phyloP scores from a whole-genome alignment of 306 rosid species.

The Acacia crassicarpa region DNA sequence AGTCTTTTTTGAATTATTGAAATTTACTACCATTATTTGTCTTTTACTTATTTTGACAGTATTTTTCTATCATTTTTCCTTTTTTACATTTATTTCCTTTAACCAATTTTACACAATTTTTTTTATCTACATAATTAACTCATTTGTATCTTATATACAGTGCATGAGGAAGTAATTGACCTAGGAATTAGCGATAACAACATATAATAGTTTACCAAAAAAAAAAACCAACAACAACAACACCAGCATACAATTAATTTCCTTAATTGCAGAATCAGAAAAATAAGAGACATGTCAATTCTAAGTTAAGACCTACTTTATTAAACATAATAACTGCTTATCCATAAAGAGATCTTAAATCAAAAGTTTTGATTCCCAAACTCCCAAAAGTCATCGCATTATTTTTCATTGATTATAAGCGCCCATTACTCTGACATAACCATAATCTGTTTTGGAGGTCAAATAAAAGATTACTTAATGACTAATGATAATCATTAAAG shows the following conservation, averaged over 20 bases:
- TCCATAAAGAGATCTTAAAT: constrained; percentile 22
- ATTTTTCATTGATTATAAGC: constrained; percentile 18
- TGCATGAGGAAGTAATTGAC: background rate
- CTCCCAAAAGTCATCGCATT: constrained; percentile 32
- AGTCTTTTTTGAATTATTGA: no score
- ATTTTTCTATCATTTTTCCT: no score
- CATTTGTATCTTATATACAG: no score
- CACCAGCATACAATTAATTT: background rate
- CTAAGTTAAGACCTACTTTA: constrained; percentile 29
- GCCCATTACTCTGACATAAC: constrained; percentile 33
- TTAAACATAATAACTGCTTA: constrained; percentile 28
- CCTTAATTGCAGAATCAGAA: background rate
- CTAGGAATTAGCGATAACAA: background rate
- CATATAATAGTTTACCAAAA: background rate
- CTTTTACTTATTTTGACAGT: no score
- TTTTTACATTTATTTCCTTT: no score
- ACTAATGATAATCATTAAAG: constrained; percentile 46
- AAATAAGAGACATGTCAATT: constrained; percentile 13
- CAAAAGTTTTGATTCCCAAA: constrained; percentile 22
- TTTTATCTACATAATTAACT: no score
- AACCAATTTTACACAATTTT: no score
- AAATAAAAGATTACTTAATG: constrained; percentile 36
- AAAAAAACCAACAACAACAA: no score
- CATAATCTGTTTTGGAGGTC: constrained; percentile 14
- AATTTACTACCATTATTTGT: no score